Evolutionary conservation across 352 stramenopile species (phyloP), one percentile per base, ranked within the genome.

Genomic region (Phytophthora constricta): DNA sequence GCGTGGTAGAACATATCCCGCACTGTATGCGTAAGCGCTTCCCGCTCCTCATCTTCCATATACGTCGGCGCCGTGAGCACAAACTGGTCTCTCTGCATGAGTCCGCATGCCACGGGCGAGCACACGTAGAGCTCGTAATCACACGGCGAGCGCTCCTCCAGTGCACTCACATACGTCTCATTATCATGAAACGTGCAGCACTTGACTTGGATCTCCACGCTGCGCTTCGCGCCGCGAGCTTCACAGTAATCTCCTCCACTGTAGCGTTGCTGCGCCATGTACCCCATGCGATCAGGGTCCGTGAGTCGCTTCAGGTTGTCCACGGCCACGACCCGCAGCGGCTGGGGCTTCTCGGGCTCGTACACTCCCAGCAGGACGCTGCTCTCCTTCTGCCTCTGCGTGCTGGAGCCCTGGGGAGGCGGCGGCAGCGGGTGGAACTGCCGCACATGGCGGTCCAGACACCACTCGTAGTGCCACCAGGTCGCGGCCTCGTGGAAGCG

Each of bases 1-100:
- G 86, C 91, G 61, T 97, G 91, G 57, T 96, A 95, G 51, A 97
- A 97, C 89, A 97, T 96, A 37, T 91, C 86, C 23, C 84, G 84
- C 66, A 96, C 88, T 4, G 82, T 96, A 34, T 73, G 62, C 2
- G 72, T 71, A 27, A 94, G 71, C 25, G 78, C 76, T 25, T 69
- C 58, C 1, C 74, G 79, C 58, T 93, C 85, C 5, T 89, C 77
- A 22, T 89, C 77, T 26, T 74, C 71, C 68, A 92, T 82, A 27
- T 49, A 70, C 16, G 70, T 75, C 33, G 79, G 69, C 39, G 79
- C 75, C 2, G 70, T 79, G 25, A 90, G 70, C 16, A 85, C 79
- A 70, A 91, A 91, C 69, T 89, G 77, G 51, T 94, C 84, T 17
- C 76, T 65, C 45, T 91, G 84, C 70, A 92, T 79, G 23, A 93